phyloP scores from a whole-genome alignment of 2,329 filamentous ascomycete species.

The Pseudodiploospora longispora region DNA sequence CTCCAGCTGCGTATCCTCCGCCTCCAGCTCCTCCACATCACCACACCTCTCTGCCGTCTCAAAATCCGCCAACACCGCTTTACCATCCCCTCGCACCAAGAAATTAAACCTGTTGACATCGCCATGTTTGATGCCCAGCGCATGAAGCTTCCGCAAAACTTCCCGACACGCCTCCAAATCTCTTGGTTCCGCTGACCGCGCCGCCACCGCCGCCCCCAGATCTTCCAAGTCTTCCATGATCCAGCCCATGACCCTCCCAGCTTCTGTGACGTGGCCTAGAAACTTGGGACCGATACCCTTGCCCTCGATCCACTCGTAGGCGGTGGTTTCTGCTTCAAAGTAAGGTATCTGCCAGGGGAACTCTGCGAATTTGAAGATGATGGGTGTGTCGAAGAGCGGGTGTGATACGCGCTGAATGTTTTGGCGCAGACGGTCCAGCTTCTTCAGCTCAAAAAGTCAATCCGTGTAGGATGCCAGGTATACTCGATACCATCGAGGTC shows the following conservation, averaged over 20 bases:
- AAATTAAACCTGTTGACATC: conserved; percentile 29
- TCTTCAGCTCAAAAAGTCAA: conserved; percentile 27
- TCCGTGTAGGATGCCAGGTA: conserved; percentile 24
- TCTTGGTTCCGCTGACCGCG: conserved; percentile 17
- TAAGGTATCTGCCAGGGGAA: conserved; percentile 16
- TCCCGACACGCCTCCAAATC: conserved; percentile 21
- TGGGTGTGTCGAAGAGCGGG: background rate
- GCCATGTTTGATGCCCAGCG: conserved; percentile 23
- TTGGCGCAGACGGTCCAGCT: conserved; percentile 15
- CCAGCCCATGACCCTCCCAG: conserved; percentile 20
- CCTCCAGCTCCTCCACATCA: background rate
- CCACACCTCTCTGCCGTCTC: conserved; percentile 18
- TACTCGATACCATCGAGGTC: conserved; percentile 22
- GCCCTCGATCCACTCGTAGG: conserved; percentile 19
- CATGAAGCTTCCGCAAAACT: conserved; percentile 18
- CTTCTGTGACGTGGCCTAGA: conserved; percentile 21
- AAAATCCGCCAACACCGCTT: conserved; percentile 23
- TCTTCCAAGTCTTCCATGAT: conserved; percentile 15
- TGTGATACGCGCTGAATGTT: conserved; percentile 20
- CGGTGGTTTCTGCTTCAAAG: conserved; percentile 17
- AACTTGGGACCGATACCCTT: conserved; percentile 18
- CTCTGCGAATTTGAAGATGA: conserved; percentile 1
- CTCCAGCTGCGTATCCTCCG: background rate
- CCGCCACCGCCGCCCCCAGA: conserved; percentile 17
- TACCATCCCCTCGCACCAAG: conserved; percentile 17